A percentile compares a stretch with the other conserved stretches of the same genome.
These are phyloP conservation scores for Paraconiothyrium brasiliense DNA, from an alignment of 2,329 filamentous ascomycete species.

Conservation along the genomic window DNA sequence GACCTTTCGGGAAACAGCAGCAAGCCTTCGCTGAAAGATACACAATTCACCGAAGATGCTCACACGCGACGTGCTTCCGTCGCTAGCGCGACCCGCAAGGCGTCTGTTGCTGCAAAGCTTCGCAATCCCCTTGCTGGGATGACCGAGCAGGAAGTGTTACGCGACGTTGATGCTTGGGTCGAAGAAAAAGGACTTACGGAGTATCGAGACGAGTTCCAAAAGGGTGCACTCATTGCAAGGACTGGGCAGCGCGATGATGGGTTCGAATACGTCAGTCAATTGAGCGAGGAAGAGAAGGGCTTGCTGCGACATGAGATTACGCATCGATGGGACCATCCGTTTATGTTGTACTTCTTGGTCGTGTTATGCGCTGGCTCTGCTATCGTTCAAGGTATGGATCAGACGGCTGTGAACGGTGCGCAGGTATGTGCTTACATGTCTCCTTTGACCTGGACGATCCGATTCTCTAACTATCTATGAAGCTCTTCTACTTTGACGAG, in stretches of 20 bases:
- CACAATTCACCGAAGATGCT: conserved; percentile 34
- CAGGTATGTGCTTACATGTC: conserved; percentile 25
- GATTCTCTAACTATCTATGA: not conserved
- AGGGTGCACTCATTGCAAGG: conserved; percentile 60
- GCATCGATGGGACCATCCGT: conserved; percentile 75
- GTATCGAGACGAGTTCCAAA: conserved; percentile 59
- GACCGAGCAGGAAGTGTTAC: conserved; percentile 61
- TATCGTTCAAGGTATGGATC: conserved; percentile 69
- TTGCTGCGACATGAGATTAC: conserved; percentile 69
- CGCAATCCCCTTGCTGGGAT: conserved; percentile 66
- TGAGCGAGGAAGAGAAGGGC: conserved; percentile 65
- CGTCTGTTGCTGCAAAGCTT: conserved; percentile 47
- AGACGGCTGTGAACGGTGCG: conserved; percentile 47
- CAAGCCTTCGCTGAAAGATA: conserved; percentile 31
- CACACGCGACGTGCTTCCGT: conserved; percentile 11
- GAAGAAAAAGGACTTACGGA: conserved; percentile 59
- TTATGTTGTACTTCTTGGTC: conserved; percentile 72
- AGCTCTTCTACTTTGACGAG: conserved; percentile 43
- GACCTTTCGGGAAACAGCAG: conserved; percentile 33
- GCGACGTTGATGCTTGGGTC: conserved; percentile 65
- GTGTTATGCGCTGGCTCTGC: conserved; percentile 73
- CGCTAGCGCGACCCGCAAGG: conserved; percentile 23
- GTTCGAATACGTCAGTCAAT: conserved; percentile 59
- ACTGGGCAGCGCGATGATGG: conserved; percentile 57
- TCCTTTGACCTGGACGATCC: not conserved